Evolutionary conservation across 805 yeast species (phyloP).

Genomic region (Sugiyamaella chiloensis): DNA sequence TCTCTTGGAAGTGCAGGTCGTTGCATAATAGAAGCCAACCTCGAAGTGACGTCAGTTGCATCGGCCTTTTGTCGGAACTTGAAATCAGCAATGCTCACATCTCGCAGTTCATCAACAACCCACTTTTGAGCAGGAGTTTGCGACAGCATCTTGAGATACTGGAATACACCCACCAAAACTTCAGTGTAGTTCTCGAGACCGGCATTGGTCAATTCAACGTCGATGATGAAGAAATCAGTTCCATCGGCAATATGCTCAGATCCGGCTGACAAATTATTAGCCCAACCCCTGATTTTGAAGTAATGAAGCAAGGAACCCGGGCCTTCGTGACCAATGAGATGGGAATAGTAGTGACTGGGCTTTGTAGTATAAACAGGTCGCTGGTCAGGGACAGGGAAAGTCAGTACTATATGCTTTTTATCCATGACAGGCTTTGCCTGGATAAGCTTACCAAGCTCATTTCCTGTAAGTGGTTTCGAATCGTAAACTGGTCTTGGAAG

Average conservation of each 20-base stretch:
- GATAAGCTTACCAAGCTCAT: conserved; percentile 52
- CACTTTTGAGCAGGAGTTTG: conserved; percentile 65
- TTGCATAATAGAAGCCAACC: conserved; percentile 59
- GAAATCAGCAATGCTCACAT: conserved; percentile 65
- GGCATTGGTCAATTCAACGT: conserved; percentile 68
- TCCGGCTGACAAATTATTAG: conserved; percentile 74
- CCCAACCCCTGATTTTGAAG: conserved; percentile 75
- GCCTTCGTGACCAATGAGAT: conserved; percentile 90
- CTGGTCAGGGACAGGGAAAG: conserved; percentile 75
- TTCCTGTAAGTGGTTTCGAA: conserved; percentile 46
- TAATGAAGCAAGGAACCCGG: conserved; percentile 74
- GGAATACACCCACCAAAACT: conserved; percentile 59
- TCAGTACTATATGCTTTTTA: conserved; percentile 58
- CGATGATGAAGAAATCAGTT: conserved; percentile 62
- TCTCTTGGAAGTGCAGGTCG: conserved; percentile 60
- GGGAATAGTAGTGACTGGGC: conserved; percentile 71
- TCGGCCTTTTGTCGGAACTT: conserved; percentile 75
- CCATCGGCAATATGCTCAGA: conserved; percentile 53
- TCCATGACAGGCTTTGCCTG: conserved; percentile 83
- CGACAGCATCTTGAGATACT: conserved; percentile 64
- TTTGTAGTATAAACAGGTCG: conserved; percentile 60
- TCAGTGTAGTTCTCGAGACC: conserved; percentile 62
- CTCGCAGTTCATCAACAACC: conserved; percentile 74
- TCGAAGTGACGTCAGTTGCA: conserved; percentile 70
- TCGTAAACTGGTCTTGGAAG: conserved; percentile 36